Evolutionary conservation across 2,329 filamentous ascomycete species (phyloP).

Genomic region (Exutisphaerella laricina): DNA sequence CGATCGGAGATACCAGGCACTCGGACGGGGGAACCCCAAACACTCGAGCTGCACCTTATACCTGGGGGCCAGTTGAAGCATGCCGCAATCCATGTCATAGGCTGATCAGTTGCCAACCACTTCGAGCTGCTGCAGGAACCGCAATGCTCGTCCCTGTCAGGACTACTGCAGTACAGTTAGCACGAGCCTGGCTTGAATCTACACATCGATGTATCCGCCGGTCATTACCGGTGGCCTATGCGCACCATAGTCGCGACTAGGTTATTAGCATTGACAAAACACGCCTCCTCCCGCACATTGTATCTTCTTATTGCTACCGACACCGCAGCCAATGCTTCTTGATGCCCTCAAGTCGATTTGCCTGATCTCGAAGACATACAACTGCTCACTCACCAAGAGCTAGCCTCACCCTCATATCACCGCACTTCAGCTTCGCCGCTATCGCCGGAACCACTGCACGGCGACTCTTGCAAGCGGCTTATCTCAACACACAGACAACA

Average conservation of each 20-base stretch:
- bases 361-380: constrained; percentile 14
- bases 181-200: constrained; percentile 17
- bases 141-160: constrained; percentile 16
- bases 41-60: constrained; percentile 7
- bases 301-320: constrained; percentile 11
- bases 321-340: constrained; percentile 16
- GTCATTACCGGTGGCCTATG: constrained; percentile 16
- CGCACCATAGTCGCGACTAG: constrained; percentile 16
- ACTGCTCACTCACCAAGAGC: constrained; percentile 7
- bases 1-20: constrained; percentile 14
- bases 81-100: constrained; percentile 13
- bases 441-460: constrained; percentile 22
- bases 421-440: constrained; percentile 2
- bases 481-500: neutral
- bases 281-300: constrained; percentile 13
- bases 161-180: constrained; percentile 13
- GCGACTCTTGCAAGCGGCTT: constrained; percentile 4
- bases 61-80: constrained; percentile 4
- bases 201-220: constrained; percentile 18
- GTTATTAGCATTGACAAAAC: constrained; percentile 24
- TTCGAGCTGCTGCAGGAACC: constrained; percentile 21
- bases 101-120: constrained; percentile 16
- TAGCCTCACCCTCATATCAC: constrained; percentile 3
- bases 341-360: constrained; percentile 8
- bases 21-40: constrained; percentile 5